Conservation (phyloP, 129 eudicot genomes). For the Tanacetum coccineum region DNA sequence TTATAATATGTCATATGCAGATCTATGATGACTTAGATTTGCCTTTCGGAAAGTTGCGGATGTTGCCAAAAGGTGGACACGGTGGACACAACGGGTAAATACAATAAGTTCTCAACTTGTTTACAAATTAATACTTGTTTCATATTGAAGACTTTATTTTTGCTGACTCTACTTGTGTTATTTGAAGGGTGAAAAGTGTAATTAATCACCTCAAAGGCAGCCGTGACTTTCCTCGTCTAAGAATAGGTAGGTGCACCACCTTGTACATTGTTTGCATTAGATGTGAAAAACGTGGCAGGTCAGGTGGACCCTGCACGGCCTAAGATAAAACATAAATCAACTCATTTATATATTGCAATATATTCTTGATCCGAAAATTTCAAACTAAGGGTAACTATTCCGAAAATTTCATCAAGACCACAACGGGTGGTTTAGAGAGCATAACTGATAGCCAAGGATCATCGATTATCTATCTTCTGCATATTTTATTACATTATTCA, state of each 20-base stretch:
- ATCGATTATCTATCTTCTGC: too few relatives aligned
- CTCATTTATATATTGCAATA: too few relatives aligned
- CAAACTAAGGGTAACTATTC: too few relatives aligned
- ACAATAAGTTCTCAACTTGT: not conserved
- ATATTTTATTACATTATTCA: too few relatives aligned
- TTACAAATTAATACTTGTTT: not conserved
- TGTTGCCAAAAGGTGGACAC: slow-evolving; percentile 97
- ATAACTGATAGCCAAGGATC: too few relatives aligned
- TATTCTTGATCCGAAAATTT: too few relatives aligned
- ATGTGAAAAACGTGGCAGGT: not conserved
- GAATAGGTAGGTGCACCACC: slow-evolving; percentile 56
- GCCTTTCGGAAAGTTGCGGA: slow-evolving; percentile 84
- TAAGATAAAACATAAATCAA: not conserved
- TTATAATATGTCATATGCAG: slow-evolving; percentile 37
- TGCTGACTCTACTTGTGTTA: too few relatives aligned
- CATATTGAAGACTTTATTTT: too few relatives aligned
- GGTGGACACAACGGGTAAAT: slow-evolving; percentile 98
- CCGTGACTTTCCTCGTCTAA: slow-evolving; percentile 85
- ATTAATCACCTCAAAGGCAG: slow-evolving; percentile 83
- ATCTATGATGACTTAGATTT: slow-evolving; percentile 90
- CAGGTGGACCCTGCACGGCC: too few relatives aligned
- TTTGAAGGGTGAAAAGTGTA: slow-evolving; percentile 82
- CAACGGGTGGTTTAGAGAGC: too few relatives aligned
- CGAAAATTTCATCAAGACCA: too few relatives aligned
- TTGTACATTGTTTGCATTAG: not conserved